These are phyloP conservation scores for Dissophora globulifera DNA, from an alignment of 192 early-diverging fungal species.

Conservation along the genomic window DNA sequence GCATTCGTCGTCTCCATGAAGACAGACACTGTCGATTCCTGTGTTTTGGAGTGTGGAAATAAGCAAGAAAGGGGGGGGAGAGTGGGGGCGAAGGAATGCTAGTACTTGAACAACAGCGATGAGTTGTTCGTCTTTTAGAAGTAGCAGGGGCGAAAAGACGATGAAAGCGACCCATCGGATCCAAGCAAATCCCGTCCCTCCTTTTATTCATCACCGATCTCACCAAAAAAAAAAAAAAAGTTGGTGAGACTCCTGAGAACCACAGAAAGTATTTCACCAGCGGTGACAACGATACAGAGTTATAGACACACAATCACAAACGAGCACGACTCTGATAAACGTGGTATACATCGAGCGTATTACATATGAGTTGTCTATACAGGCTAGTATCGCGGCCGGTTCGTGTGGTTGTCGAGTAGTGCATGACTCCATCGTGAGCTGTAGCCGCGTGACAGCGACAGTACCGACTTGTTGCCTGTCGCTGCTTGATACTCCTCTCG, in stretches of 20 bases:
- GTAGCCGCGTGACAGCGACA: slow-evolving; percentile 26
- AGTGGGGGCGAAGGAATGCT: not conserved
- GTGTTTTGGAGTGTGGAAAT: not conserved
- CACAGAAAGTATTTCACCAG: no score
- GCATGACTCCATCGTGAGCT: slow-evolving; percentile 13
- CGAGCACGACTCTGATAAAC: no score
- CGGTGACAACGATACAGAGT: no score
- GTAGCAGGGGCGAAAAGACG: slow-evolving; percentile 54
- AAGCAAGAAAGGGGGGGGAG: no score
- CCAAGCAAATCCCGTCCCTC: not conserved
- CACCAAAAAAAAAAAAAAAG: no score
- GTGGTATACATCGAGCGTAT: no score
- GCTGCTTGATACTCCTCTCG: slow-evolving; percentile 35
- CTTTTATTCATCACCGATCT: no score
- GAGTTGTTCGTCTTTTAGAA: slow-evolving; percentile 50
- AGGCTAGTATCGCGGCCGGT: slow-evolving; percentile 29
- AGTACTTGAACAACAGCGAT: not conserved
- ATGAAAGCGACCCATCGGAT: slow-evolving; percentile 53
- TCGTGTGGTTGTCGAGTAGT: slow-evolving; percentile 5
- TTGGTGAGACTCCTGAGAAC: no score
- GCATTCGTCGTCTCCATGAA: no score
- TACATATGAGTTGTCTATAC: no score
- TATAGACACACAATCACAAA: slow-evolving; percentile 5
- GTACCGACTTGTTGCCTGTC: slow-evolving; percentile 13
- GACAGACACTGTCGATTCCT: no score